Percentiles rank a stretch among this genome's conserved stretches.
phyloP scores from a whole-genome alignment of 371 early-diverging fungal species.

The Mucor irregularis region DNA sequence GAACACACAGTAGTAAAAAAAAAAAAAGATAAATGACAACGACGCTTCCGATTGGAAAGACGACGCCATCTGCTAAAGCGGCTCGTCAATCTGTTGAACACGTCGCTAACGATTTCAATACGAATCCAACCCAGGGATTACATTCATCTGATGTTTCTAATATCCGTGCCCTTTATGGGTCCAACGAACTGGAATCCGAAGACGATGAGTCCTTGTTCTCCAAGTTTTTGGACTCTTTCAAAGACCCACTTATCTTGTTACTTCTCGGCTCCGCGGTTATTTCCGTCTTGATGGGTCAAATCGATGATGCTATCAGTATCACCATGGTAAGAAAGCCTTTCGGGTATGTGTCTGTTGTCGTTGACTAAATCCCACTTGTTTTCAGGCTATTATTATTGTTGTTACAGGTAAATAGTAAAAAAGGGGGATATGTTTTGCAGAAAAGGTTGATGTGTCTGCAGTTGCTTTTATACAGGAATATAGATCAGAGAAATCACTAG shows the following conservation, averaged over 20 bases:
- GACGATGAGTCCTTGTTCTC: slow-evolving; percentile 46
- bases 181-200: slow-evolving; percentile 48
- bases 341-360: not conserved
- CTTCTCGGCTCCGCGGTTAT: slow-evolving; percentile 87
- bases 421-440: not conserved
- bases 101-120: slow-evolving; percentile 54
- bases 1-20: not conserved
- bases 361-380: not conserved
- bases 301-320: slow-evolving; percentile 93
- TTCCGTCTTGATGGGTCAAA: slow-evolving; percentile 83
- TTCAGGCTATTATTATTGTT: slow-evolving; percentile 83
- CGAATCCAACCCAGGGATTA: slow-evolving; percentile 55
- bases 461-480: slow-evolving; percentile 93
- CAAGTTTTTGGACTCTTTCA: slow-evolving; percentile 46
- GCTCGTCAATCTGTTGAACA: slow-evolving; percentile 60
- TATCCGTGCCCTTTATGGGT: slow-evolving; percentile 63
- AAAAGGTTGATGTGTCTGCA: slow-evolving; percentile 22
- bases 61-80: slow-evolving; percentile 57
- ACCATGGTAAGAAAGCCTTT: slow-evolving; percentile 66
- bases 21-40: not conserved
- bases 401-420: slow-evolving; percentile 65
- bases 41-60: slow-evolving; percentile 12
- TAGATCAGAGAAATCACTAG: slow-evolving; percentile 81
- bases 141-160: slow-evolving; percentile 45
- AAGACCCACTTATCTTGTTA: slow-evolving; percentile 80